Conservation (phyloP, 495 filamentous ascomycete species). For the Letharia columbiana region DNA sequence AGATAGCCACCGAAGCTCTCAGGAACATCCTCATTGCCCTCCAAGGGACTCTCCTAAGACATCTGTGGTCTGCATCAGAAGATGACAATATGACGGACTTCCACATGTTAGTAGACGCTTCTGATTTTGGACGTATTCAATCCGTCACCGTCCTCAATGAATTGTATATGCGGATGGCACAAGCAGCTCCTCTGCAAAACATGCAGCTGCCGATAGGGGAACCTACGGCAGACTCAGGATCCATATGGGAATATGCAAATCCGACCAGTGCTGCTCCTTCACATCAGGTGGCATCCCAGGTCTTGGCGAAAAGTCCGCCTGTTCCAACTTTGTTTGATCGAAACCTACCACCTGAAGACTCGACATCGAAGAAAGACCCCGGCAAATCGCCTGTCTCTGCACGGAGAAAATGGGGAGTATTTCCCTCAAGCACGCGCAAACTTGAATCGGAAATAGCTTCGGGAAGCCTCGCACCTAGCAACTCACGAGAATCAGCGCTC, state of each 20-base stretch:
- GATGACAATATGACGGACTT: slow-evolving; percentile 22
- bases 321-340: neutral
- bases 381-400: neutral
- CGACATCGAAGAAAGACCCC: neutral
- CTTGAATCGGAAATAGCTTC: neutral
- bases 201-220: neutral
- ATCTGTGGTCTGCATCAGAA: slow-evolving; percentile 19
- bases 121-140: slow-evolving; percentile 20
- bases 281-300: neutral
- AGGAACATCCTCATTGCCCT: slow-evolving; percentile 19
- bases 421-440: neutral
- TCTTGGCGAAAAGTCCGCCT: neutral
- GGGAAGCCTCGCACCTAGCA: neutral
- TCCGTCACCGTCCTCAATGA: slow-evolving; percentile 21
- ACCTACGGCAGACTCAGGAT: neutral
- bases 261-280: neutral
- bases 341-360: neutral
- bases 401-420: neutral
- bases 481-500: neutral
- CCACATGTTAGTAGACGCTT: slow-evolving; percentile 18
- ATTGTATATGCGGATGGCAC: slow-evolving; percentile 20
- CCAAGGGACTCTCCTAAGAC: slow-evolving; percentile 19
- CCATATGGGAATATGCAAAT: neutral
- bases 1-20: slow-evolving; percentile 27
- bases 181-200: slow-evolving; percentile 9